These are phyloP conservation scores for Sporothrix curviconia DNA, from an alignment of 2,329 filamentous ascomycete species.

Conservation along the genomic window DNA sequence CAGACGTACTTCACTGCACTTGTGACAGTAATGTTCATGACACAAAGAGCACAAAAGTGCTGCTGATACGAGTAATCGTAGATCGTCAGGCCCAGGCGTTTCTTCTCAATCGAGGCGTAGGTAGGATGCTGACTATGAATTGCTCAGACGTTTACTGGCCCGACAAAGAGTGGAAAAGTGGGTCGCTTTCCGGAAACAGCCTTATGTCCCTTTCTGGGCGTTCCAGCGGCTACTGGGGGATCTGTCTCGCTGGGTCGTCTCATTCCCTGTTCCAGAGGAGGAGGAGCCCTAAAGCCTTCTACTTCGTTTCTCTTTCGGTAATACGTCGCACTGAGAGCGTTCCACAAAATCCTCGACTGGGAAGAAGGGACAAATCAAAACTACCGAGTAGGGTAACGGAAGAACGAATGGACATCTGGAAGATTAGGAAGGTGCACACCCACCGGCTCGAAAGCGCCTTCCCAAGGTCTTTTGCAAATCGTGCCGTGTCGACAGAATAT, in stretches of 20 bases:
- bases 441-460: neutral
- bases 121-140: neutral
- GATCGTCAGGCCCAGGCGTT: no score
- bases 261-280: neutral
- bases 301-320: constrained; percentile 10
- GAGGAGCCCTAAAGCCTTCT: neutral
- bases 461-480: no score
- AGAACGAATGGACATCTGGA: neutral
- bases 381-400: neutral
- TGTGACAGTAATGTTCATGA: no score
- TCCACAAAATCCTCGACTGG: neutral
- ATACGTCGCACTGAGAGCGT: constrained; percentile 1
- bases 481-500: no score
- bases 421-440: neutral
- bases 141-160: neutral
- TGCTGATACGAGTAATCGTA: no score
- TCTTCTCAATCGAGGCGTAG: no score
- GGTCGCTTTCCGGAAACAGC: neutral
- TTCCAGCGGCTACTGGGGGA: neutral
- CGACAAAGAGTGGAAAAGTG: no score
- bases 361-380: neutral
- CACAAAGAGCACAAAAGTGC: no score
- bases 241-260: neutral
- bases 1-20: no score
- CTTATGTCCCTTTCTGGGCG: no score